Evolutionary conservation across 2,329 filamentous ascomycete species (phyloP).

Genomic region (Fusarium virguliforme): DNA sequence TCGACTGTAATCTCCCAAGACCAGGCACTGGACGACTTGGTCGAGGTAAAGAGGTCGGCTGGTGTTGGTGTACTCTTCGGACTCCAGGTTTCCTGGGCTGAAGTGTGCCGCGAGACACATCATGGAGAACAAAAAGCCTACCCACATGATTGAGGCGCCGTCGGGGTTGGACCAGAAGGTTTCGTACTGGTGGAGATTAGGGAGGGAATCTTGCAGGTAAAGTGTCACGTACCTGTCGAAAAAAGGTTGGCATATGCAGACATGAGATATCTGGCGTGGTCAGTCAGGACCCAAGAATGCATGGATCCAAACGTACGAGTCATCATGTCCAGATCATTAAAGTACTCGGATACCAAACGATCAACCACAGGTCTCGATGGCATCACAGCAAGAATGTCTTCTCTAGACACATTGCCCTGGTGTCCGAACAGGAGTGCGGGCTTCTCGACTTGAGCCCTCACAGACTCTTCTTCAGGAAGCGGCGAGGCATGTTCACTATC

Average conservation of each 20-base stretch:
- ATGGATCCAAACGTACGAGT: neutral
- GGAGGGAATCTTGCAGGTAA: neutral
- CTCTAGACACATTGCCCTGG: neutral
- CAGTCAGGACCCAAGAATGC: neutral
- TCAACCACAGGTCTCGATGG: slow-evolving; percentile 20
- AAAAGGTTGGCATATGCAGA: slow-evolving; percentile 14
- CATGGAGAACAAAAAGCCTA: slow-evolving; percentile 20
- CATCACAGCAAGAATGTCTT: slow-evolving; percentile 7
- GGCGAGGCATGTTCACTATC: neutral
- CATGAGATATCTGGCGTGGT: slow-evolving; percentile 2
- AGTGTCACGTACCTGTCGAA: slow-evolving; percentile 10
- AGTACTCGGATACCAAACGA: slow-evolving; percentile 17
- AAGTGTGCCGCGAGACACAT: slow-evolving; percentile 17
- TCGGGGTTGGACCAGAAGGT: slow-evolving; percentile 16
- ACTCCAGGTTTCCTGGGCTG: neutral
- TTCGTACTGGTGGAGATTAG: slow-evolving; percentile 11
- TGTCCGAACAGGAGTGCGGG: slow-evolving; percentile 6
- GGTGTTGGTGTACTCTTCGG: neutral
- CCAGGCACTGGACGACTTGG: slow-evolving; percentile 22
- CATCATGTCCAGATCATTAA: slow-evolving; percentile 18
- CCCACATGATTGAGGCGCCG: slow-evolving; percentile 19
- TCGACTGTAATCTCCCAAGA: slow-evolving; percentile 13
- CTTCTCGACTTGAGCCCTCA: neutral
- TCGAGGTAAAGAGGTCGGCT: neutral
- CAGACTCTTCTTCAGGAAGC: neutral